A percentile compares a stretch with the other conserved stretches of the same genome.
phyloP scores from a whole-genome alignment of 2,329 filamentous ascomycete species.

The Aureobasidium sp. region DNA sequence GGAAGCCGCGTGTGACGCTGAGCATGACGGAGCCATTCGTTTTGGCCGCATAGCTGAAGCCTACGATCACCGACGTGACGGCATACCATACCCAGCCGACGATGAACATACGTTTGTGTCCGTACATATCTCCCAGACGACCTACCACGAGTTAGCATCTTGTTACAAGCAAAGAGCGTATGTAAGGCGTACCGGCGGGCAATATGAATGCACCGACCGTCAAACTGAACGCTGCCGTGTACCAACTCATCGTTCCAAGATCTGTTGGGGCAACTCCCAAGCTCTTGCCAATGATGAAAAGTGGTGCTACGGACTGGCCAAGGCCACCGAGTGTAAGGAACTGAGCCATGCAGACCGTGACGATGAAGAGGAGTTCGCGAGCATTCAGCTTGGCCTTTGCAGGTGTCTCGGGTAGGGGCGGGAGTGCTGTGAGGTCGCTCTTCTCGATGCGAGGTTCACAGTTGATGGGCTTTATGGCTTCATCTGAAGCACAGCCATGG shows the following conservation, averaged over 20 bases:
- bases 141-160: constrained; percentile 13
- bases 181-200: constrained; percentile 23
- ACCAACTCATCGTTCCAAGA: constrained; percentile 33
- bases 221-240: constrained; percentile 34
- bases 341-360: constrained; percentile 13
- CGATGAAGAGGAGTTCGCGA: constrained; percentile 12
- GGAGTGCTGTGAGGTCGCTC: background rate
- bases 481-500: background rate
- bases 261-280: constrained; percentile 33
- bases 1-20: constrained; percentile 30
- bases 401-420: background rate
- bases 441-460: background rate
- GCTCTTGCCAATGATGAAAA: constrained; percentile 37
- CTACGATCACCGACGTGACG: constrained; percentile 30
- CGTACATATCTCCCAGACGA: constrained; percentile 35
- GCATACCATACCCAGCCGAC: constrained; percentile 32
- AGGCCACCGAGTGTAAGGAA: constrained; percentile 13
- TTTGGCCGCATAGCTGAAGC: constrained; percentile 28
- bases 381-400: background rate
- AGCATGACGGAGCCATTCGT: constrained; percentile 23
- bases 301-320: constrained; percentile 25
- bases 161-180: background rate
- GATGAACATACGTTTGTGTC: constrained; percentile 33
- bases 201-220: constrained; percentile 39
- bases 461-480: background rate